Evolutionary conservation across 2,329 filamentous ascomycete genomes (phyloP).

Genomic region (Talaromyces verruculosus): DNA sequence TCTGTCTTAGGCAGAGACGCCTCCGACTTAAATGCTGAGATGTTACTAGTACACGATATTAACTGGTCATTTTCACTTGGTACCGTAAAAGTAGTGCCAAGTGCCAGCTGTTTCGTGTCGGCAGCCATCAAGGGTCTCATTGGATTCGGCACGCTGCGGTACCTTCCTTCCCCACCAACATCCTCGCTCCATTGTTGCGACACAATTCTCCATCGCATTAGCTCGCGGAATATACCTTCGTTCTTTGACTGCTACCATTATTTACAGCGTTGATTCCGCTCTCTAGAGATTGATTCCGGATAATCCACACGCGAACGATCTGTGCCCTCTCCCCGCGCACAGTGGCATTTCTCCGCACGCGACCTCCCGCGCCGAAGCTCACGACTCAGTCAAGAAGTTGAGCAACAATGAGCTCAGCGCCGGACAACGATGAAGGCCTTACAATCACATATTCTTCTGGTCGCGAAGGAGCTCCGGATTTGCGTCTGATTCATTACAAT

Average conservation of each 20-base stretch:
- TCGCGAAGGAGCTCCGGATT: slow-evolving; percentile 58
- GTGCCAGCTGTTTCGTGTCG: neutral
- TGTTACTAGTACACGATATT: neutral
- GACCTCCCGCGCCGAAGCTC: neutral
- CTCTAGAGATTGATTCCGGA: neutral
- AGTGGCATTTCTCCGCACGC: slow-evolving; percentile 7
- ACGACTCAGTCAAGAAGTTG: neutral
- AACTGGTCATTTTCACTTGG: no score
- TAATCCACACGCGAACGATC: neutral
- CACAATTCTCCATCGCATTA: neutral
- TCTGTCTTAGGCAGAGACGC: neutral
- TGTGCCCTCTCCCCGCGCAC: slow-evolving; percentile 3
- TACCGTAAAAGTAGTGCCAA: neutral
- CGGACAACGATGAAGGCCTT: slow-evolving; percentile 34
- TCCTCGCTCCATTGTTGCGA: neutral
- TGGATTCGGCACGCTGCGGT: slow-evolving; percentile 8
- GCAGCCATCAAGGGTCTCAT: neutral
- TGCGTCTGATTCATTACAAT: slow-evolving; percentile 87
- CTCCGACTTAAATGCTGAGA: neutral
- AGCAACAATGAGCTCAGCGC: slow-evolving; percentile 5
- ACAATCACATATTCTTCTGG: slow-evolving; percentile 47
- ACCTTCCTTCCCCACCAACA: neutral
- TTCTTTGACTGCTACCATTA: neutral
- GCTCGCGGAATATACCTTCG: neutral
- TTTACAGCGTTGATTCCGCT: neutral